phyloP scores from a whole-genome alignment of 306 rosid genomes.

The Fagus crenata region DNA sequence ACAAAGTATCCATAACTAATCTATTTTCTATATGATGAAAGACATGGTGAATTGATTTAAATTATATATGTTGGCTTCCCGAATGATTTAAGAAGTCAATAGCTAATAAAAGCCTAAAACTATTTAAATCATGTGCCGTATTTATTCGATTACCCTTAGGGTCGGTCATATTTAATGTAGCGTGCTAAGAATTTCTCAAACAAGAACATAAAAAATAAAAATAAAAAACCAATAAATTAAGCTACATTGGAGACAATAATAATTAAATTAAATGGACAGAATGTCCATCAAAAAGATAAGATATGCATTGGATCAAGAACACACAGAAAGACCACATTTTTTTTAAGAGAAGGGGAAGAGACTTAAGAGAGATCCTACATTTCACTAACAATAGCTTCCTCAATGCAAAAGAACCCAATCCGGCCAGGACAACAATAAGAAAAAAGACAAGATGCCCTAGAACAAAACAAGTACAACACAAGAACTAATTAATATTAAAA shows the following conservation, averaged over 20 bases:
- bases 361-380: background rate
- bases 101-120: too few relatives aligned
- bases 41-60: too few relatives aligned
- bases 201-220: background rate
- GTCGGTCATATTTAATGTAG: too few relatives aligned
- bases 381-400: constrained; percentile 4
- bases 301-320: constrained; percentile 11
- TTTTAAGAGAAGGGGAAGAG: background rate
- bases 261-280: constrained; percentile 20
- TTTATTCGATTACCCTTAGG: too few relatives aligned
- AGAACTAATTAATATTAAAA: background rate
- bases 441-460: background rate
- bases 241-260: constrained; percentile 26
- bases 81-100: too few relatives aligned
- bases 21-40: too few relatives aligned
- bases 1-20: too few relatives aligned
- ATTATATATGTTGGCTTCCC: too few relatives aligned
- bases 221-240: background rate
- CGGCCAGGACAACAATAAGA: background rate
- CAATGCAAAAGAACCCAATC: background rate
- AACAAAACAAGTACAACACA: background rate
- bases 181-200: background rate
- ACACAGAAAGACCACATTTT: constrained; percentile 3
- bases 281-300: constrained; percentile 1
- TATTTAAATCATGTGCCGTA: too few relatives aligned